These are phyloP conservation scores for Pyrus bretschneideri DNA, from an alignment of 306 rosid species.

Conservation along the genomic window DNA sequence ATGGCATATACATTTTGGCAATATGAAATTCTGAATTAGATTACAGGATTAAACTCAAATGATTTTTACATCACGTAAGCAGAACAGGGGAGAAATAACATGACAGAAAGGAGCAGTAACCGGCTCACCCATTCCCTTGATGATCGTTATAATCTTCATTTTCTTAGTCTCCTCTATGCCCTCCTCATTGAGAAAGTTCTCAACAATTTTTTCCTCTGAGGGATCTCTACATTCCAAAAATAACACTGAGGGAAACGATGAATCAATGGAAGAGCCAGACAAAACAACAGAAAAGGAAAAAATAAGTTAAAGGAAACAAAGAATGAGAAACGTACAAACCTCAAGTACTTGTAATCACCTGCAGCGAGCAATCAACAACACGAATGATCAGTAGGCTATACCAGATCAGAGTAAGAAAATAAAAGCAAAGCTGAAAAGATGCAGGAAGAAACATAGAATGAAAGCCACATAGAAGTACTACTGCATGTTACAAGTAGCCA, in stretches of 20 bases:
- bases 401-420: neutral
- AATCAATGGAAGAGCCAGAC: neutral
- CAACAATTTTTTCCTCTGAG: conserved; percentile 56
- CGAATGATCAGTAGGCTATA: conserved; percentile 8
- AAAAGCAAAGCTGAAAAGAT: neutral
- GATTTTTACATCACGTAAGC: neutral
- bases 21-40: neutral
- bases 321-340: conserved; percentile 34
- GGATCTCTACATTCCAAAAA: conserved; percentile 50
- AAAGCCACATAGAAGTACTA: neutral
- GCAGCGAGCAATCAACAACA: conserved; percentile 11
- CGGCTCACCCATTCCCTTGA: conserved; percentile 76
- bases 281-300: neutral
- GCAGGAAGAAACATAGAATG: neutral
- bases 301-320: conserved; percentile 1
- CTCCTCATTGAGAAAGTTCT: conserved; percentile 62
- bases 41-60: neutral
- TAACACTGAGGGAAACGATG: neutral
- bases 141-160: conserved; percentile 43
- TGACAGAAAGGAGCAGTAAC: conserved; percentile 1
- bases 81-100: neutral
- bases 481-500: neutral
- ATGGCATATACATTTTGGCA: neutral
- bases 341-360: conserved; percentile 85
- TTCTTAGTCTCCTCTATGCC: conserved; percentile 56